phyloP scores from a whole-genome alignment of 1,284 basidiomycete genomes.

The Mycena sp. region DNA sequence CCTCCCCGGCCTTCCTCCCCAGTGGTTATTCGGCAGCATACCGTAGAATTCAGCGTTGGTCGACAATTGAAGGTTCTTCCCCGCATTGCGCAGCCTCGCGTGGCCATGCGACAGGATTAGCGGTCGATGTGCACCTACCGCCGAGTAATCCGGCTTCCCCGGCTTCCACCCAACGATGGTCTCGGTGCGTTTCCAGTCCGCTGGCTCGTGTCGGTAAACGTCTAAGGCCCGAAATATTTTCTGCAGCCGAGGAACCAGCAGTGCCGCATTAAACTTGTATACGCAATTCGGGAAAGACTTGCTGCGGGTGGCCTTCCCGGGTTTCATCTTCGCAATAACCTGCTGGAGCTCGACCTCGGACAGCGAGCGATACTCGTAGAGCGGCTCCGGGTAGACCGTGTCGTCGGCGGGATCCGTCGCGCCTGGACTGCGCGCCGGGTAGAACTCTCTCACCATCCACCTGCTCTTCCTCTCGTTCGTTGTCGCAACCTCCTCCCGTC shows the following conservation, averaged over 20 bases:
- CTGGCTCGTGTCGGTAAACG: neutral
- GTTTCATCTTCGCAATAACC: slow-evolving; percentile 3
- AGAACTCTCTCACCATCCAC: neutral
- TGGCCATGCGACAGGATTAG: neutral
- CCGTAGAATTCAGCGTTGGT: slow-evolving; percentile 26
- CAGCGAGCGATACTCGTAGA: neutral
- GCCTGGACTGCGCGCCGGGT: neutral
- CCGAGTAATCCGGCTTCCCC: slow-evolving; percentile 4
- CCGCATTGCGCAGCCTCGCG: neutral
- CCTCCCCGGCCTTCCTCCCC: slow-evolving; percentile 37
- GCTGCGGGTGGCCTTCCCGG: neutral
- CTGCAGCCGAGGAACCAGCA: neutral
- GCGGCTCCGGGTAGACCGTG: neutral
- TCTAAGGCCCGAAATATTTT: neutral
- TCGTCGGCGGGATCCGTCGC: neutral
- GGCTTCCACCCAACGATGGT: slow-evolving; percentile 5
- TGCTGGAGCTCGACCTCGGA: neutral
- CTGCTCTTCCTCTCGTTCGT: neutral
- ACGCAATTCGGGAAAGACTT: neutral
- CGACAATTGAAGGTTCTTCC: neutral
- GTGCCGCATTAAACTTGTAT: neutral
- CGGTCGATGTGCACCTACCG: neutral
- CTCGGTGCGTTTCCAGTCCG: slow-evolving; percentile 10
- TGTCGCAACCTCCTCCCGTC: neutral
- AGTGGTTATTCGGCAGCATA: slow-evolving; percentile 36